Evolutionary conservation across 2,329 filamentous ascomycete genomes (phyloP).

Genomic region (Rhinocladiella similis): DNA sequence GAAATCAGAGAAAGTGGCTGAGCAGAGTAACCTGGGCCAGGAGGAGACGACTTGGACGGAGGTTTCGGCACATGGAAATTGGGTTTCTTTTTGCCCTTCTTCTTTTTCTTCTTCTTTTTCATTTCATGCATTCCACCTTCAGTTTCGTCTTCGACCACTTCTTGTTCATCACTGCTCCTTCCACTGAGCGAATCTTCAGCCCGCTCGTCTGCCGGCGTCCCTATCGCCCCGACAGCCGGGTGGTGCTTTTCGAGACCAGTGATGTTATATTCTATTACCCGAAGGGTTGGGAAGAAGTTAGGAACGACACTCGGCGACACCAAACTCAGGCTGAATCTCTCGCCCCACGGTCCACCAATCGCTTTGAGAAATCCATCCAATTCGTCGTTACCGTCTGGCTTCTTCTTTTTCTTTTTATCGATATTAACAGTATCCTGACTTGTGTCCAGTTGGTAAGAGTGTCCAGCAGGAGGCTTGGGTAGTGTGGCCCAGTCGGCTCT

Average conservation of each 20-base stretch:
- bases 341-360: slow-evolving; percentile 78
- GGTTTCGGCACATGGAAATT: slow-evolving; percentile 67
- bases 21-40: slow-evolving; percentile 86
- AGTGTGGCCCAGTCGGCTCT: slow-evolving; percentile 75
- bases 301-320: slow-evolving; percentile 87
- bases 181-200: slow-evolving; percentile 6
- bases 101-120: slow-evolving; percentile 48
- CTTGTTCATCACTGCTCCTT: neutral
- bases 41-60: slow-evolving; percentile 70
- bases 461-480: slow-evolving; percentile 53
- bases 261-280: slow-evolving; percentile 95
- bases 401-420: slow-evolving; percentile 51
- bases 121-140: slow-evolving; percentile 46
- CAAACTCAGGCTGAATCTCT: slow-evolving; percentile 79
- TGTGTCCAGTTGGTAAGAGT: slow-evolving; percentile 16
- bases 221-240: slow-evolving; percentile 20
- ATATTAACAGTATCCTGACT: slow-evolving; percentile 22
- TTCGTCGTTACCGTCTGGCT: slow-evolving; percentile 45
- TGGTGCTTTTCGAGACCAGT: slow-evolving; percentile 64
- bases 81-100: slow-evolving; percentile 57
- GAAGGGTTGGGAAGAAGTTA: slow-evolving; percentile 84
- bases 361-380: slow-evolving; percentile 60
- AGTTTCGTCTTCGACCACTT: slow-evolving; percentile 34
- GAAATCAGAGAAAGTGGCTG: slow-evolving; percentile 77
- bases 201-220: slow-evolving; percentile 10